phyloP scores from a whole-genome alignment of 2,329 filamentous ascomycete genomes.

The Epichloe elymi region DNA sequence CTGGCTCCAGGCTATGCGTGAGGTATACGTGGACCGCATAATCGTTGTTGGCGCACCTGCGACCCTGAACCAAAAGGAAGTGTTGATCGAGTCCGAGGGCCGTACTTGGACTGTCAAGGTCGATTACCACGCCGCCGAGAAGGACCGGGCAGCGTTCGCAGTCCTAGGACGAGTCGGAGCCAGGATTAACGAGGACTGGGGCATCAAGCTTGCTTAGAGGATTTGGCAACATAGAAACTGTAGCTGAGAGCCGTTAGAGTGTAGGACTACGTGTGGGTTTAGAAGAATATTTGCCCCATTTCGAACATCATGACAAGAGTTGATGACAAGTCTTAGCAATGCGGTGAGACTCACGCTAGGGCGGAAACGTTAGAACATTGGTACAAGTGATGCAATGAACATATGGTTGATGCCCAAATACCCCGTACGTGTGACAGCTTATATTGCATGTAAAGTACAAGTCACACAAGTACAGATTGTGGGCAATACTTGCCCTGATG shows the following conservation, averaged over 20 bases:
- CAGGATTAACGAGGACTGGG: conserved; percentile 42
- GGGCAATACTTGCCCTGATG: too few species aligned
- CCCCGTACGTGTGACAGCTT: too few species aligned
- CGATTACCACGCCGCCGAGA: conserved; percentile 40
- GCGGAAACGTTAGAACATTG: too few species aligned
- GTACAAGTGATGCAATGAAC: too few species aligned
- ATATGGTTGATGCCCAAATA: too few species aligned
- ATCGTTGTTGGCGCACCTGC: conserved; percentile 69
- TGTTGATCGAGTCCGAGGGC: conserved; percentile 41
- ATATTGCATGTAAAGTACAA: too few species aligned
- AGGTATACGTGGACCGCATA: conserved; percentile 71
- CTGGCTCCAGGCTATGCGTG: conserved; percentile 68
- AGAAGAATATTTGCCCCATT: too few species aligned
- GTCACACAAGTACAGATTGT: too few species aligned
- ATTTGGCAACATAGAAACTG: not conserved
- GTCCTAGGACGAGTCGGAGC: conserved; percentile 38
- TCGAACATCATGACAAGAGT: too few species aligned
- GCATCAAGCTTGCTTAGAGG: conserved; percentile 18
- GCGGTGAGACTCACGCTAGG: too few species aligned
- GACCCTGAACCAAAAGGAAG: conserved; percentile 53
- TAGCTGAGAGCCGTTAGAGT: not conserved
- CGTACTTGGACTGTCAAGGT: conserved; percentile 44
- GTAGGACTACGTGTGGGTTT: not conserved
- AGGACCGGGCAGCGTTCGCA: conserved; percentile 36
- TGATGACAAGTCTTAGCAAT: too few species aligned